Base-by-base conservation (phyloP, 2,329 filamentous ascomycete genomes). In the Penicillium janthinellum region DNA sequence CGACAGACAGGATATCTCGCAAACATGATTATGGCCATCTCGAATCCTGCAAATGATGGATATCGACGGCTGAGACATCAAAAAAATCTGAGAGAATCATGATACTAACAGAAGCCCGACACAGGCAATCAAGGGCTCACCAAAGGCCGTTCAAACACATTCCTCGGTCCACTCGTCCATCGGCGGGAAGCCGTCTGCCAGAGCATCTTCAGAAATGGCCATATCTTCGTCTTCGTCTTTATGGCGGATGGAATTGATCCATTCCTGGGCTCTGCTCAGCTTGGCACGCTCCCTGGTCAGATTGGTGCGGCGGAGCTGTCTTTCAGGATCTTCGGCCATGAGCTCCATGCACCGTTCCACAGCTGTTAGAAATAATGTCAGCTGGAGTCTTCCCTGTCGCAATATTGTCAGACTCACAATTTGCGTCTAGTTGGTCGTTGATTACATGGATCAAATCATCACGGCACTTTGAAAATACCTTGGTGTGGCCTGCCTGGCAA, bases 321-420 rank as follows among this genome's bases (percentile, higher is more conserved):
- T 70, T 10, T 73, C 73, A 0, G 68, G 68, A 8, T 78, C 74
- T 49, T 77, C 75, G 0, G 71, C 71, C 73, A 78, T 77, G 0
- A 78, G 60, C 7, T 73, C 68, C 2, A 71, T 63, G 48, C 75
- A 78, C 1, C 73, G 67, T 2, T 75, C 73, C 1, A 67, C 59
- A 2, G 71, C 76, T 78, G 71, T 75, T 77, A 58, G 12, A 28
- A 34, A 22, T n/a, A 11, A 31, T 25, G n/a, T 55, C 4, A 39
- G 15, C n/a, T 41, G 15, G 41, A 50, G 49, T 15, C 15, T 37
- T 5, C 10, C 37, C 41, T 62, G 55, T 34, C 31, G 22, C 20
- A 10, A n/a, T n/a, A 39, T 50, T 45, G 4, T 1, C 1, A 39
- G 4, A 64, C 68, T 55, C 65, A 76, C 76, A 72, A 39, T 75